These are phyloP conservation scores for Synchytrium microbalum DNA, from an alignment of 371 early-diverging fungal genomes.

Conservation along the genomic window DNA sequence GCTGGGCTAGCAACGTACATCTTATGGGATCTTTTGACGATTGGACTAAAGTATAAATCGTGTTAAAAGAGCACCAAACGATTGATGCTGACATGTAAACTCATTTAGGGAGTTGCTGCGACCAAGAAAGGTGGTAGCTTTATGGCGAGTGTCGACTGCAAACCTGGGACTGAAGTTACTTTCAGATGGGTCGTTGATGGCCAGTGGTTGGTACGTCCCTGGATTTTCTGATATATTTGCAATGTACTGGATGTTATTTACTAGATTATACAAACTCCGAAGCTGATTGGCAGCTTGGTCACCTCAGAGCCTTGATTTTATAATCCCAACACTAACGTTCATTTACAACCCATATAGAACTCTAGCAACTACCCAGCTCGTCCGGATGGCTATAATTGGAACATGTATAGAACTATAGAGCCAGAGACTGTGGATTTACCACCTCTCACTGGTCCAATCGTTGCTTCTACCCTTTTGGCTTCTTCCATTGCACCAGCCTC, in stretches of 20 bases:
- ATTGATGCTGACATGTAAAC: too few species aligned
- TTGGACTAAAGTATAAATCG: too few species aligned
- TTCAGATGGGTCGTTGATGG: not conserved
- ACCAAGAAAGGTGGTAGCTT: slow-evolving; percentile 44
- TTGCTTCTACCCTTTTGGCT: not conserved
- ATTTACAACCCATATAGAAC: not conserved
- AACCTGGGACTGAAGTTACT: not conserved
- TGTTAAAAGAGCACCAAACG: too few species aligned
- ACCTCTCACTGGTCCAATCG: not conserved
- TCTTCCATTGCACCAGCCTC: too few species aligned
- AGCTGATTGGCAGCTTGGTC: too few species aligned
- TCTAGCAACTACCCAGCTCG: not conserved
- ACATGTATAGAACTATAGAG: not conserved
- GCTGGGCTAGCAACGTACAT: too few species aligned
- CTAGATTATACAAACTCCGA: too few species aligned
- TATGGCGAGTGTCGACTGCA: not conserved
- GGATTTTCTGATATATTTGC: too few species aligned
- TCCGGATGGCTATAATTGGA: not conserved
- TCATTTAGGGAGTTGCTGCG: too few species aligned
- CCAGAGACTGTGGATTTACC: not conserved
- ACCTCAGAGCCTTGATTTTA: too few species aligned
- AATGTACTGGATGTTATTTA: too few species aligned
- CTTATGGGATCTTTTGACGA: too few species aligned
- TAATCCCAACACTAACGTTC: not conserved
- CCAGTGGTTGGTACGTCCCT: not conserved